Percentiles rank a stretch among this genome's conserved stretches.
Evolutionary conservation across 75 land plant genomes (phyloP).

Genomic region (Adiantum capillusveneris): DNA sequence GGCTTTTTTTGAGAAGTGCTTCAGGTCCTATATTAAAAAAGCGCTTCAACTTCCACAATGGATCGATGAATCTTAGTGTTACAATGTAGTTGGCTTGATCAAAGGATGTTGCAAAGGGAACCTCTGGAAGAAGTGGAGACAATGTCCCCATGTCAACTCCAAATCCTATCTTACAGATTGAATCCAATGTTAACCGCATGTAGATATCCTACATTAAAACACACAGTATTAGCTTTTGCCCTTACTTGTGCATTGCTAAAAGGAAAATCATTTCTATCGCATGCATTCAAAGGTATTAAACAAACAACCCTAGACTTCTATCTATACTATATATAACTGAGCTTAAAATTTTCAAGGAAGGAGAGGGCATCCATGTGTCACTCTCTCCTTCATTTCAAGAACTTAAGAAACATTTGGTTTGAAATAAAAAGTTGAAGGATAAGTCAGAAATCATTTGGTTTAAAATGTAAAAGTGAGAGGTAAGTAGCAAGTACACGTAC

Average conservation of each 20-base stretch:
- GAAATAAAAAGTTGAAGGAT: too few relatives aligned
- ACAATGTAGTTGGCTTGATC: conserved; percentile 69
- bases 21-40: conserved; percentile 61
- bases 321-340: too few relatives aligned
- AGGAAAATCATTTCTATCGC: not conserved
- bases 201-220: conserved; percentile 53
- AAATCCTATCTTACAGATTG: conserved; percentile 90
- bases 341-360: too few relatives aligned
- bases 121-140: conserved; percentile 55
- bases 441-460: too few relatives aligned
- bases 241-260: not conserved
- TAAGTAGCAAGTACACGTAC: too few relatives aligned
- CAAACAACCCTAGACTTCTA: not conserved
- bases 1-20: conserved; percentile 54
- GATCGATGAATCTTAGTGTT: conserved; percentile 70
- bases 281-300: not conserved
- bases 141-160: conserved; percentile 87
- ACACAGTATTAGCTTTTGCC: not conserved
- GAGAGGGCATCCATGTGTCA: too few relatives aligned
- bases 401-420: too few relatives aligned
- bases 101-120: conserved; percentile 66
- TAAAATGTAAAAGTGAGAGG: too few relatives aligned
- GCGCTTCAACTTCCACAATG: conserved; percentile 68
- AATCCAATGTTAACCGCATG: conserved; percentile 94
- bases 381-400: too few relatives aligned